These are phyloP conservation scores for Nicotiana rustica DNA, from an alignment of 305 asterid species.

Conservation along the genomic window DNA sequence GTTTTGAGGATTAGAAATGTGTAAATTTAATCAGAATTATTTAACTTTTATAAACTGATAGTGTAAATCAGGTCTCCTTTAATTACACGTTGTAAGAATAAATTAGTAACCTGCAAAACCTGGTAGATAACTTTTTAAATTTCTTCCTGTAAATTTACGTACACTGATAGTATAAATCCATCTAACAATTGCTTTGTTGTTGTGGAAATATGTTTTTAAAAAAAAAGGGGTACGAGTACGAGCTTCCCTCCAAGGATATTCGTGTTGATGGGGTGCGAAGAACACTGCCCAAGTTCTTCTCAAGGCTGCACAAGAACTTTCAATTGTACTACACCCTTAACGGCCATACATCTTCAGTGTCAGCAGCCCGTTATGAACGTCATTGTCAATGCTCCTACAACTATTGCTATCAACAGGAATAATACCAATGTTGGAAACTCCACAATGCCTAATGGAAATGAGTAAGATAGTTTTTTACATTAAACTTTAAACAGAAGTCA, in stretches of 20 bases:
- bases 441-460: background rate
- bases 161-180: background rate
- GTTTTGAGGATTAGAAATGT: background rate
- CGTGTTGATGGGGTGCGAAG: background rate
- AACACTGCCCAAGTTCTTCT: background rate
- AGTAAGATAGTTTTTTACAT: background rate
- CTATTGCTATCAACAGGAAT: background rate
- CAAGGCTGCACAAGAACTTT: background rate
- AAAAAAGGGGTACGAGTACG: background rate
- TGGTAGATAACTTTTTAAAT: background rate
- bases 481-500: no score
- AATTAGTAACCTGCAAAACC: background rate
- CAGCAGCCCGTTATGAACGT: background rate
- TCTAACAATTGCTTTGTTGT: background rate
- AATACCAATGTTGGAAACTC: background rate
- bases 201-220: background rate
- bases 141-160: background rate
- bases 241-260: background rate
- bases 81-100: background rate
- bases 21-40: no score
- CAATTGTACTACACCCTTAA: background rate
- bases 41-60: background rate
- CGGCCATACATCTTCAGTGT: background rate
- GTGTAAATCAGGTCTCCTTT: background rate
- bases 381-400: background rate